Evolutionary conservation across 805 yeast species (phyloP).

Genomic region (Ogataea wickerhamii): DNA sequence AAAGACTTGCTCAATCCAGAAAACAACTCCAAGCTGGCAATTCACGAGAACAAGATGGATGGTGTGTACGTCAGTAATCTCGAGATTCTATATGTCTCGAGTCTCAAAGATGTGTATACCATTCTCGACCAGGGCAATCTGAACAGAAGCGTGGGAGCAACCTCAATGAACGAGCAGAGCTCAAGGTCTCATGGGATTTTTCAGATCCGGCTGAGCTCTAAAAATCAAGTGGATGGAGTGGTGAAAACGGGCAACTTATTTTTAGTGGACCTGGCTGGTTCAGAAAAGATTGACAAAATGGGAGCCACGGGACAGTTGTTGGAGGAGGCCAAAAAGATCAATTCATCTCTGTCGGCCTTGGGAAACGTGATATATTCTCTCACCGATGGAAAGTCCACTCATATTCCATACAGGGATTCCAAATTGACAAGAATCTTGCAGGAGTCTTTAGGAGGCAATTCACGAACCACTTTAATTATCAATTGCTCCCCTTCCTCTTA

Average conservation of each 20-base stretch:
- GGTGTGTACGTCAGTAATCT: slow-evolving; percentile 75
- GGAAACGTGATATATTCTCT: slow-evolving; percentile 80
- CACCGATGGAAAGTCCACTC: slow-evolving; percentile 62
- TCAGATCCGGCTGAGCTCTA: slow-evolving; percentile 64
- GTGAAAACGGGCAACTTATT: slow-evolving; percentile 62
- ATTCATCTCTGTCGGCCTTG: slow-evolving; percentile 69
- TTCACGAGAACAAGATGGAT: slow-evolving; percentile 60
- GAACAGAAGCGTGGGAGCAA: slow-evolving; percentile 53
- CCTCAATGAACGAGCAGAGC: slow-evolving; percentile 69
- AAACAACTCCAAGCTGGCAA: slow-evolving; percentile 38
- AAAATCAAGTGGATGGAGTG: slow-evolving; percentile 49
- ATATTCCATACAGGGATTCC: slow-evolving; percentile 74
- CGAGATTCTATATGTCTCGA: slow-evolving; percentile 55
- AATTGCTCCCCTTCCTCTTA: slow-evolving; percentile 64
- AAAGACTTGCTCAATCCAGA: slow-evolving; percentile 59
- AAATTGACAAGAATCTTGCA: slow-evolving; percentile 74
- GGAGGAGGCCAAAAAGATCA: slow-evolving; percentile 83
- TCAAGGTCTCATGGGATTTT: slow-evolving; percentile 81
- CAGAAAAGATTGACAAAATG: slow-evolving; percentile 74
- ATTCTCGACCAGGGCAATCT: slow-evolving; percentile 57
- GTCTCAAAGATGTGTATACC: slow-evolving; percentile 53
- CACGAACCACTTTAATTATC: slow-evolving; percentile 68
- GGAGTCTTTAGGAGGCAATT: slow-evolving; percentile 79
- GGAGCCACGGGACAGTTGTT: slow-evolving; percentile 72
- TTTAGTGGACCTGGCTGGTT: slow-evolving; percentile 83